Conservation (phyloP, 1,284 basidiomycete genomes). For the Ustilago hordei region DNA sequence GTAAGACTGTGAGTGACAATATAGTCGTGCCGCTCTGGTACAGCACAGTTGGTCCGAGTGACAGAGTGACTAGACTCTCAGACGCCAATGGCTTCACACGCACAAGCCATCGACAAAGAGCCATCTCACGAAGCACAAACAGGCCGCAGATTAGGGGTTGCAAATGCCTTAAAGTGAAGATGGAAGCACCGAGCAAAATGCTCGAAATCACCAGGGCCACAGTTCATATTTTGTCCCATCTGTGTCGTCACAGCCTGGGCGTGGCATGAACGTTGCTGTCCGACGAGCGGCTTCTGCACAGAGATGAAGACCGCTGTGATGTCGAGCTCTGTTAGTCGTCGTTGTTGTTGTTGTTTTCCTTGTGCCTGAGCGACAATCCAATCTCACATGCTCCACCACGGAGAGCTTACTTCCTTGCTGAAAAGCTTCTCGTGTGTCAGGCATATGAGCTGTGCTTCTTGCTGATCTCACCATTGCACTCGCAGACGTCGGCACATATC, state of each 20-base stretch:
- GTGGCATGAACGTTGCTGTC: neutral
- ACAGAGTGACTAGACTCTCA: too few relatives aligned
- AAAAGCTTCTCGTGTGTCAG: neutral
- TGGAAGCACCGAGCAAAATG: neutral
- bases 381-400: too few relatives aligned
- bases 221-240: neutral
- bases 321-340: neutral
- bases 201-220: neutral
- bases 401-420: neutral
- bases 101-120: too few relatives aligned
- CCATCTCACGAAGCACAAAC: too few relatives aligned
- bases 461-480: too few relatives aligned
- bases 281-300: neutral
- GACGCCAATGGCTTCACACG: too few relatives aligned
- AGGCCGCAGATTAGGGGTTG: too few relatives aligned
- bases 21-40: neutral
- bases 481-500: too few relatives aligned
- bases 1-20: too few relatives aligned
- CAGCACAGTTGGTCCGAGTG: neutral
- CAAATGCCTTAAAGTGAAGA: too few relatives aligned
- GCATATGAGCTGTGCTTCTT: too few relatives aligned
- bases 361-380: too few relatives aligned
- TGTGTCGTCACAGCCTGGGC: neutral
- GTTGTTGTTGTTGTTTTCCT: neutral
- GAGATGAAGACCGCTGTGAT: neutral